phyloP scores from a whole-genome alignment of 1,284 basidiomycete genomes.

The Mycosarcoma mackinlayi region DNA sequence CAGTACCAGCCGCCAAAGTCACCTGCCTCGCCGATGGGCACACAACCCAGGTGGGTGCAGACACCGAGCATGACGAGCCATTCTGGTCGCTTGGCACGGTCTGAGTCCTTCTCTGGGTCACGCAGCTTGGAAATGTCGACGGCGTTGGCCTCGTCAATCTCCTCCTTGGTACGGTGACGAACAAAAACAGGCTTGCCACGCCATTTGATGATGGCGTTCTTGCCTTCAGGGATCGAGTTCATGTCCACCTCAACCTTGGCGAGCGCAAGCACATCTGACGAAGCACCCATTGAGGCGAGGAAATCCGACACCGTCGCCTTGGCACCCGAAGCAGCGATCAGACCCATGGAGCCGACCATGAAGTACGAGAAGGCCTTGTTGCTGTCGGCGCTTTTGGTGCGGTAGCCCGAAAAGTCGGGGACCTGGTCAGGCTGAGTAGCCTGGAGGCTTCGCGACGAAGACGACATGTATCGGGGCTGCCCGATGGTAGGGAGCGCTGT shows the following conservation, averaged over 20 bases:
- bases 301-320: conserved; percentile 95
- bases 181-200: conserved; percentile 99
- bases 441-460: conserved; percentile 57
- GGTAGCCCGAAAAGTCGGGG: conserved; percentile 88
- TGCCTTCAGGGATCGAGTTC: conserved; percentile 91
- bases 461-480: conserved; percentile 60
- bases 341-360: conserved; percentile 95
- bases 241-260: conserved; percentile 98
- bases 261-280: conserved; percentile 95
- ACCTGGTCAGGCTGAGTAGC: conserved; percentile 72
- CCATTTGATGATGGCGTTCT: conserved; percentile 76
- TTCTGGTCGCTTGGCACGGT: conserved; percentile 91
- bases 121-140: conserved; percentile 87
- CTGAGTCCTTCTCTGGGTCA: conserved; percentile 91
- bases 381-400: conserved; percentile 75
- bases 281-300: conserved; percentile 93
- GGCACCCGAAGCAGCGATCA: conserved; percentile 91
- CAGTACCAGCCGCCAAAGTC: conserved; percentile 80
- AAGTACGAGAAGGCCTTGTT: conserved; percentile 94
- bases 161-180: conserved; percentile 89
- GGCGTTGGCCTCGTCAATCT: conserved; percentile 91
- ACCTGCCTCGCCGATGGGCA: conserved; percentile 94
- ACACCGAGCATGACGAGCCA: conserved; percentile 78
- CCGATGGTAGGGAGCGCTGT: conserved; percentile 49
- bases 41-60: conserved; percentile 98